phyloP scores from a whole-genome alignment of 1,284 basidiomycete genomes.

The Malassezia sympodialis region DNA sequence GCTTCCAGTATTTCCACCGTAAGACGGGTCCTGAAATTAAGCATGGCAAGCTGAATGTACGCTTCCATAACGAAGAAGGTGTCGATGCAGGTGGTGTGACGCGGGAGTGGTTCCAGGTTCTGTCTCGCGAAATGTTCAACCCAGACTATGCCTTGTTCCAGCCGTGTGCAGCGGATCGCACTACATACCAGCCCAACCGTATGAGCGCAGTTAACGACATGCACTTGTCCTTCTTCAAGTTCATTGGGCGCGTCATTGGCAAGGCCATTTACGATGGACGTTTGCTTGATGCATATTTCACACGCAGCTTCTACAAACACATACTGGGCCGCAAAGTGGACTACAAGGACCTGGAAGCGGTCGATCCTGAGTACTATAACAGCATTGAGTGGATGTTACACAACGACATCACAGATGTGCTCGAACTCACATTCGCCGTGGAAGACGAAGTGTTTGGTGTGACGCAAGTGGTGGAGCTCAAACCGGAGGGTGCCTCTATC shows the following conservation, averaged over 20 bases:
- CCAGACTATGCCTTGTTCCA: conserved; percentile 98
- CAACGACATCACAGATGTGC: conserved; percentile 56
- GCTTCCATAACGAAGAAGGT: conserved; percentile 95
- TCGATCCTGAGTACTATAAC: conserved; percentile 67
- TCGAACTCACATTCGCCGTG: conserved; percentile 79
- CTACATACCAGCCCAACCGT: conserved; percentile 94
- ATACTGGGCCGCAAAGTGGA: conserved; percentile 43
- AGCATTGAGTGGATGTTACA: conserved; percentile 52
- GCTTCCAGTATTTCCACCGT: conserved; percentile 79
- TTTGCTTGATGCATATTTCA: conserved; percentile 90
- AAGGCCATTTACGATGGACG: conserved; percentile 88
- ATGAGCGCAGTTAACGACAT: conserved; percentile 74
- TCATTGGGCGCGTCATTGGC: conserved; percentile 93
- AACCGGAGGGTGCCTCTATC: conserved; percentile 34
- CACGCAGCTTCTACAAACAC: conserved; percentile 53
- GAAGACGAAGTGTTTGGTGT: conserved; percentile 65
- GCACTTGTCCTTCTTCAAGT: conserved; percentile 95
- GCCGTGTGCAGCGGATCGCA: conserved; percentile 70
- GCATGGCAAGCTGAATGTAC: conserved; percentile 89
- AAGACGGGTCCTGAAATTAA: conserved; percentile 93
- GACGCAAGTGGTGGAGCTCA: conserved; percentile 41
- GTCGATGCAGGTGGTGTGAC: conserved; percentile 97
- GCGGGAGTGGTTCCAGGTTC: conserved; percentile 95
- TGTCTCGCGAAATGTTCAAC: conserved; percentile 97
- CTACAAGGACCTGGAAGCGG: conserved; percentile 42